Evolutionary conservation across 2,329 filamentous ascomycete genomes (phyloP), one percentile per base, ranked within the genome.

Genomic region (Cladophialophora chaetospira): DNA sequence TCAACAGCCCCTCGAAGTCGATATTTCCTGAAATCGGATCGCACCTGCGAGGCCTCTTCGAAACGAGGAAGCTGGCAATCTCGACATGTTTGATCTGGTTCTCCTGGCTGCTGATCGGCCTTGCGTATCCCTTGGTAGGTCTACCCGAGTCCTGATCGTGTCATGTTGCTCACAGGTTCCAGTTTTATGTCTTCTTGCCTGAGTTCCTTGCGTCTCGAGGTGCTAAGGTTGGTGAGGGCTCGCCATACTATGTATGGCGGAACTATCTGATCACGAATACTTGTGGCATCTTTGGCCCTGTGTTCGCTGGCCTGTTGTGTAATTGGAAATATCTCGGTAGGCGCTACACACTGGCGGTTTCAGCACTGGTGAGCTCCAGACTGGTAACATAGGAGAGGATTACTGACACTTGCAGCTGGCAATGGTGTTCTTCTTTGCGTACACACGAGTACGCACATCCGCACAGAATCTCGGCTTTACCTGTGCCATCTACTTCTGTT

Each of bases 231-330:
- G 86, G 86, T 13, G 87, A 91, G 61, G 85, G 86, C 5, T 87
- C 84, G 38, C 89, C 86, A 0, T 88, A 88, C 64, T 75, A 88
- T 35, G 89, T 86, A 0, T 93, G 91, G 71, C 83, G 89, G 11
- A 91, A 93, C 74, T 87, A 85, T 8, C 77, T 91, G 13, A 89
- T 93, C 66, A 88, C 91, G 53, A 85, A 88, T 3, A 79, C 82
- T 0, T 79, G 91, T 55, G 88, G 87, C 0, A 77, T 94, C 0
- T 89, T 89, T 0, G 89, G 89, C 0, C 88, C 87, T 0, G 70
- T 93, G 0, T 63, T 89, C 1, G 89, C 88, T 9, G 88, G 86
- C 0, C 68, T 79, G 1, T 76, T 91, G 0, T 87, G 92, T 19
- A 88, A 93, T 67, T 67, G 87, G 11, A 87, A 83, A 0, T 71